phyloP scores from a whole-genome alignment of 1,284 basidiomycete genomes.

The Trametes hirsuta region DNA sequence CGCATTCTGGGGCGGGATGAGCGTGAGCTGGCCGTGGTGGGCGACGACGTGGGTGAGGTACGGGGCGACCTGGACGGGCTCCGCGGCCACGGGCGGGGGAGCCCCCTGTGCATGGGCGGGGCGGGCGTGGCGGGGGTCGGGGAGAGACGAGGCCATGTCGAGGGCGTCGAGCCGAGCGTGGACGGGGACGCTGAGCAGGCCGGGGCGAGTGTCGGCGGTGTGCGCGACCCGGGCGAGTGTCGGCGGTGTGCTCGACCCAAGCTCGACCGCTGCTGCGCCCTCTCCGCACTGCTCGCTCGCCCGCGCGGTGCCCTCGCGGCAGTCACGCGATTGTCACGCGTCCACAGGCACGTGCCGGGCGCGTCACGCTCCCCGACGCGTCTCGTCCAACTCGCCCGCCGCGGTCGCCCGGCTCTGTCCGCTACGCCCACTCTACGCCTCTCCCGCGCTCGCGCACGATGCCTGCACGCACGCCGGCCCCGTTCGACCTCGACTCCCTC shows the following conservation, averaged over 20 bases:
- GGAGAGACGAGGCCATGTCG: slow-evolving; percentile 10
- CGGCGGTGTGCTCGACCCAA: no score
- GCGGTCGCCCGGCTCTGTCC: background rate
- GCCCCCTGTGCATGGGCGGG: background rate
- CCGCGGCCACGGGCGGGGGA: slow-evolving; percentile 20
- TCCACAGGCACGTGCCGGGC: slow-evolving; percentile 17
- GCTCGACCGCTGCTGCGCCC: no score
- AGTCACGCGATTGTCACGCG: slow-evolving; percentile 2
- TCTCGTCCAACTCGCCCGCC: slow-evolving; percentile 8
- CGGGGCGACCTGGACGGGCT: slow-evolving; percentile 52
- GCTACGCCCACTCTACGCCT: background rate
- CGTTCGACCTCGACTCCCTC: slow-evolving; percentile 40
- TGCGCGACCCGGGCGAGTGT: no score
- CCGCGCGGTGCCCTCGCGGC: slow-evolving; percentile 1
- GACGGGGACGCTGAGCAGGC: background rate
- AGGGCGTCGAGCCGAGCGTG: background rate
- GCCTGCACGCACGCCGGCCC: slow-evolving; percentile 35
- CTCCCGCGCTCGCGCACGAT: slow-evolving; percentile 24
- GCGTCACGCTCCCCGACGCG: slow-evolving; percentile 16
- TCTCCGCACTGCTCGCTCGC: no score
- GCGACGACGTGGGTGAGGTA: slow-evolving; percentile 60
- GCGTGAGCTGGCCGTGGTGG: slow-evolving; percentile 55
- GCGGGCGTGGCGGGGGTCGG: slow-evolving; percentile 16
- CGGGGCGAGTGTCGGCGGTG: no score
- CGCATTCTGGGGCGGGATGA: slow-evolving; percentile 55